A percentile compares a stretch with the other conserved stretches of the same genome.
These are phyloP conservation scores for Pseudogymnoascus sp. DNA, from an alignment of 2,329 filamentous ascomycete genomes.

Conservation along the genomic window DNA sequence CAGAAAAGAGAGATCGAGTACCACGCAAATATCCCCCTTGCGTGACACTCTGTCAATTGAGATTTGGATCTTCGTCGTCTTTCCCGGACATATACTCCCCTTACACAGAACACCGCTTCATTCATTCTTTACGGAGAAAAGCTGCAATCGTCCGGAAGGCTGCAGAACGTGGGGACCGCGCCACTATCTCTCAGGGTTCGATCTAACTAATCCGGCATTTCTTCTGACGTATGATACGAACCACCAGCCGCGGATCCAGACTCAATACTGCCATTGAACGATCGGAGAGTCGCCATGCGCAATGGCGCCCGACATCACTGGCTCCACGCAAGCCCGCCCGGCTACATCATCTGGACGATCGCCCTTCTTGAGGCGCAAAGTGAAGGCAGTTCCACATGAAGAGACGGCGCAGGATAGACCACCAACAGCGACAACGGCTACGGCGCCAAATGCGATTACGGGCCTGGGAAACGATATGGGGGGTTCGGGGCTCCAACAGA, in stretches of 20 bases:
- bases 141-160: not conserved
- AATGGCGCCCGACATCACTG: conserved; percentile 31
- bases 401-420: conserved; percentile 49
- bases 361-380: conserved; percentile 10
- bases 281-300: not conserved
- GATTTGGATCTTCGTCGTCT: not conserved
- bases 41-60: not conserved
- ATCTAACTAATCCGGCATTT: not conserved
- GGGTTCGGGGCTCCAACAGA: conserved; percentile 46
- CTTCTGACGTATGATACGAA: conserved; percentile 4
- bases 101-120: not conserved
- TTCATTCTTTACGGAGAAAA: not conserved
- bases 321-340: conserved; percentile 2
- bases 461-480: conserved; percentile 34
- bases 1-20: conserved; percentile 3
- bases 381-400: conserved; percentile 53
- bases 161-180: not conserved
- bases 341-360: not conserved
- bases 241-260: not conserved
- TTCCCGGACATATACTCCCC: not conserved
- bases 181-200: not conserved
- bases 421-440: conserved; percentile 39
- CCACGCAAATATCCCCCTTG: not conserved
- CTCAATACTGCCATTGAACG: not conserved
- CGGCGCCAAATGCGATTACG: conserved; percentile 24